Conservation (phyloP, 208 protist species). For the Leishmania braziliensis region DNA sequence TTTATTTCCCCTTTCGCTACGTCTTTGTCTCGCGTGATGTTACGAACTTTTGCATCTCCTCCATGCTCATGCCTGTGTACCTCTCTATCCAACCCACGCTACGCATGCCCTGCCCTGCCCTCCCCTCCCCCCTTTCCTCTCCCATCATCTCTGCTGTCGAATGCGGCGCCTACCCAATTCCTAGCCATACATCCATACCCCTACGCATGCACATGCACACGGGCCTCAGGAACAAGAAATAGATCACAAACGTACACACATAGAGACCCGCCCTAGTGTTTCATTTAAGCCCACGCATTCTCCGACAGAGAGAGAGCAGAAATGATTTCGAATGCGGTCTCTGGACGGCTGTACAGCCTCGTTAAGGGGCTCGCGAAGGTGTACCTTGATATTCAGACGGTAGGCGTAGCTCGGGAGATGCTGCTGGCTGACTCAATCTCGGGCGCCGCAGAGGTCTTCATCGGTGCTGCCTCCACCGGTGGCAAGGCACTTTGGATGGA, state of each 20-base stretch:
- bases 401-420: conserved; percentile 30
- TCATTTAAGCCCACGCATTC: not conserved
- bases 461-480: conserved; percentile 27
- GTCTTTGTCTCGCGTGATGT: not conserved
- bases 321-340: conserved; percentile 4
- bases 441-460: conserved; percentile 38
- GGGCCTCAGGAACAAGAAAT: not conserved
- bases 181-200: not conserved
- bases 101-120: not conserved
- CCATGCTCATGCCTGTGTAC: not conserved
- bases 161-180: not conserved
- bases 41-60: not conserved
- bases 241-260: not conserved
- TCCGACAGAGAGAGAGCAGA: conserved; percentile 13
- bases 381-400: conserved; percentile 49
- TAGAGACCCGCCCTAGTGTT: not conserved
- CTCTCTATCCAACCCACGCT: not conserved
- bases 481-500: conserved; percentile 46
- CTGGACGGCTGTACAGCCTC: conserved; percentile 22
- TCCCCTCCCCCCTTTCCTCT: not conserved
- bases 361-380: conserved; percentile 27
- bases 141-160: not conserved
- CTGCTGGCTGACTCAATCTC: conserved; percentile 36
- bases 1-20: no score
- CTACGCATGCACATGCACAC: not conserved